Base-by-base conservation (phyloP, 2,329 filamentous ascomycete species). In the Colletotrichum paranaense region DNA sequence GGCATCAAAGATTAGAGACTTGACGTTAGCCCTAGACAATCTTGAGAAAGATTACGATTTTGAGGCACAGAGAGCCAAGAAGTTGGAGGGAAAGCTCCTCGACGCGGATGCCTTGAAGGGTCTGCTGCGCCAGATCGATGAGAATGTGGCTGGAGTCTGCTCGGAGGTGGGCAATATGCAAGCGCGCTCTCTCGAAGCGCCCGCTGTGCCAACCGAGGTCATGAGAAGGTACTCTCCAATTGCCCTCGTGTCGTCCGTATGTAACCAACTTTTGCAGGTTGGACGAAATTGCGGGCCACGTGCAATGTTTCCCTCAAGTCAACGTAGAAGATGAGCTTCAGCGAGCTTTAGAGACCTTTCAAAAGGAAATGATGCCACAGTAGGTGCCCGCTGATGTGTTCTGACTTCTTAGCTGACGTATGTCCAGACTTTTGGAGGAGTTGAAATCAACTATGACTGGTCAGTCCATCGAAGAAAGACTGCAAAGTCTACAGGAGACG, bases 401-500 rank as follows among this genome's bases (percentile, higher is more conserved):
- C 6, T 35, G 1, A 6, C 35, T 1, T 8, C 11, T 22, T 7
- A 12, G 8, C 49, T 71, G 24, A 70, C 52, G 0, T 0, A 7
- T 22, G 4, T 2, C 3, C 62, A 73, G 71, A 6, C 16, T 71
- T 57, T 12, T 32, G 1, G 32, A 46, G 30, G 38, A 66, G 19
- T 28, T 71, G 4, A 57, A 55, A n/a, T 0, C n/a, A 4, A 52
- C 53, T 28, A 26, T 22, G 19, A 22, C 49, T 19, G 62, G 26
- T 32, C 67, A 52, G 22, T 12, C 60, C 5, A 56, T 73, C 6
- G 38, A 71, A 42, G 67, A 28, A 4, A 65, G 42, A 30, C 49
- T 73, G 3, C 46, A 62, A 55, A 52, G 26, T 26, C 56, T 71
- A 24, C 46, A 73, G 46, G 32, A 62, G n/a, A 63, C 8, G n/a